Base-by-base conservation (phyloP, 2,329 filamentous ascomycete genomes). In the Diaporthe sp. region DNA sequence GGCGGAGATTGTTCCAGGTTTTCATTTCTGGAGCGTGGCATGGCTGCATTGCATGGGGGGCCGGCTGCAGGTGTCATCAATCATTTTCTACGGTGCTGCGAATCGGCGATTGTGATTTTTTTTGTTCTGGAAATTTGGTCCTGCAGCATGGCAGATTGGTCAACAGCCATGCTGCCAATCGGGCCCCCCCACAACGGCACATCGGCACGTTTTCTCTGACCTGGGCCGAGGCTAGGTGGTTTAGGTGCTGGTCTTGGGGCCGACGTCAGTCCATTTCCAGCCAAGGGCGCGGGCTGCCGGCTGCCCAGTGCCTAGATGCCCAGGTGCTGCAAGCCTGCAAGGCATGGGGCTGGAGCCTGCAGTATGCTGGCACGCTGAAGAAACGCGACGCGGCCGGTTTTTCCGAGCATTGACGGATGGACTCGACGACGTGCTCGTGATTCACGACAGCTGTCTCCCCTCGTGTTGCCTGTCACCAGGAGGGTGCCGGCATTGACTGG, bases 71-170 rank as follows among this genome's bases (percentile, higher is more conserved):
- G 46, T 68, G 62, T 49, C 61, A 68, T 25, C 62, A 51, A 37
- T 37, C 44, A 51, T 39, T 37, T 37, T 51, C 44, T 37, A 19
- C 28, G 19, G 61, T 46, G 44, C 8, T 68, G 62, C 44, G 28
- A 68, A 68, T 68, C 62, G 44, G 62, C 62, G 61, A 67, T 67
- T 51, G 42, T 62, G 59, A 44, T 19, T 51, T n/a, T 51, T 25
- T 37, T n/a, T n/a, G 31, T 67, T 12, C 19, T 51, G 44, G 62
- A 51, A 51, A 67, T 67, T 67, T 67, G 62, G 44, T 51, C 44
- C 19, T 67, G 62, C 62, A 67, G 44, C 39, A 51, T 51, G 44
- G 62, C 28, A 67, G 17, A 51, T 68, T 53, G 49, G 19, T 10
- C 22, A 13, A 37, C 19, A 34, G 39, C 44, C 49, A 39, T 12